Evolutionary conservation across 129 eudicot genomes (phyloP), one percentile per base, ranked within the genome.

Genomic region (Logfia minima): DNA sequence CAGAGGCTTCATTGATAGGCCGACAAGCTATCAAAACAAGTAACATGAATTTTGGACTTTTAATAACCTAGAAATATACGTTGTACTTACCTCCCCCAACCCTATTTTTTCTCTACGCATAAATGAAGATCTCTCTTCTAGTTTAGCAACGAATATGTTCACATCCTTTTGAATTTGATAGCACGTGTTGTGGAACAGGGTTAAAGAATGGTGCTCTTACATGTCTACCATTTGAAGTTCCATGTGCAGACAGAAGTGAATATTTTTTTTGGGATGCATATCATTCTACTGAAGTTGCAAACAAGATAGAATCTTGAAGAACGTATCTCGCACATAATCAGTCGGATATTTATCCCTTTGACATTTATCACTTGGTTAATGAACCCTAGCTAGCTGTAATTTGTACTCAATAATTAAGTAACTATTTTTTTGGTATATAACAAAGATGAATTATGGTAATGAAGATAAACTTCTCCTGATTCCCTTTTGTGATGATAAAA

Each of bases 191-290:
- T 70, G 87, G 87, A 75, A 64, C 72, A 13, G 87, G 87, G 67
- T 45, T 70, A 68, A 71, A 84, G 18, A 75, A 79, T 35, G 87
- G 87, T 28, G 74, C 51, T 0, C 26, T 84, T 17, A 75, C 84
- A 24, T 84, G 87, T 80, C 78, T 80, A 24, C 84, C 87, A 1
- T 84, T 84, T 23, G 77, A 79, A 76, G 43, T 80, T 24, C 87
- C 87, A 43, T 84, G 84, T 58, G 8, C 2, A 6, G 41, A 84
- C n/a, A 83, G 87, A 52, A 26, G 66, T 7, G 71, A 75, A 31
- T 63, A 84, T 79, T 37, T 84, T 66, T 84, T 84, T 53, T 80
- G 84, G 87, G 87, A 84, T 84, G 87, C 84, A 39, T 79, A 79
- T 65, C 87, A 84, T 65, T 51, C 84, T 34, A 84, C 84, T 0